phyloP scores from a whole-genome alignment of 305 asterid genomes.

The Solanum hybrid region DNA sequence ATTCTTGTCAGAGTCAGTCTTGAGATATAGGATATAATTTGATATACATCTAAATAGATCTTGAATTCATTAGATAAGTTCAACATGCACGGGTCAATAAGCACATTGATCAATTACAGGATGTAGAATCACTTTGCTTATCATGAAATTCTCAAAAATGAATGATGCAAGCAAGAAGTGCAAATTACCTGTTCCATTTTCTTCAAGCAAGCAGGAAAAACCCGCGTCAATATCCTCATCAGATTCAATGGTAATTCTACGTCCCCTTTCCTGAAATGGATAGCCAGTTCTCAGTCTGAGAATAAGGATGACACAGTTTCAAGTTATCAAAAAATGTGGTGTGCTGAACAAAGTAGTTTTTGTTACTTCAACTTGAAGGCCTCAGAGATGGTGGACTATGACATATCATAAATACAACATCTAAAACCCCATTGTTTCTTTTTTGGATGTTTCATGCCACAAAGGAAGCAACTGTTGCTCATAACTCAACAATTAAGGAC shows the following conservation, averaged over 20 bases:
- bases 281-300: slow-evolving; percentile 8
- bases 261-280: slow-evolving; percentile 27
- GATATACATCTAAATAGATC: neutral
- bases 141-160: neutral
- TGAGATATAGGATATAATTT: neutral
- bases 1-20: neutral
- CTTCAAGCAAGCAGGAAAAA: slow-evolving; percentile 57
- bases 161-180: slow-evolving; percentile 7
- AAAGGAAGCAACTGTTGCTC: neutral
- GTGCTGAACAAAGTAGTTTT: neutral
- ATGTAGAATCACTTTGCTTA: neutral
- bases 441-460: neutral
- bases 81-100: neutral
- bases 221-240: slow-evolving; percentile 65
- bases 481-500: neutral
- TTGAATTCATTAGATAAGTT: neutral
- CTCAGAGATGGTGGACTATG: neutral
- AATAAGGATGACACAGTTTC: neutral
- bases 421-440: neutral
- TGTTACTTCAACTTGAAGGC: neutral
- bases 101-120: neutral
- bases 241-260: slow-evolving; percentile 31
- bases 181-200: slow-evolving; percentile 42
- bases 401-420: neutral
- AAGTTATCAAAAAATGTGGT: neutral